Evolutionary conservation across 495 filamentous ascomycete species (phyloP).

Genomic region (Podospora bellae-mahoneyi): DNA sequence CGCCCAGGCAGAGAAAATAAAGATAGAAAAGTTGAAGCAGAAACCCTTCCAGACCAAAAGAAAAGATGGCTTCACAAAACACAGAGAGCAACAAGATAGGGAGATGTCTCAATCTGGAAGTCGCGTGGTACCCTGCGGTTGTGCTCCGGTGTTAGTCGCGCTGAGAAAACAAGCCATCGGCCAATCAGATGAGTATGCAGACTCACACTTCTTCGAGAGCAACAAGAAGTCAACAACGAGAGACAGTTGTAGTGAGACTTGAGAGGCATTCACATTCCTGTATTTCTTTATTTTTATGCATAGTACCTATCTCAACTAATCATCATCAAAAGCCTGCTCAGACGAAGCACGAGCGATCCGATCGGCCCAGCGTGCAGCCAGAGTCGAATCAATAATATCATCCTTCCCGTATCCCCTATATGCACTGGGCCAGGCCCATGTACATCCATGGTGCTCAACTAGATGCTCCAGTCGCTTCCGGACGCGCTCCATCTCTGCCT

Average conservation of each 20-base stretch:
- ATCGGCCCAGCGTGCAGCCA: constrained; percentile 13
- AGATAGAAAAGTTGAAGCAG: not conserved
- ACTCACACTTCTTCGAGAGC: too few species aligned
- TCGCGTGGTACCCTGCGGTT: not conserved
- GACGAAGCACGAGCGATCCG: not conserved
- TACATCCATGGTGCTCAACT: constrained; percentile 17
- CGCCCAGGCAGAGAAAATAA: not conserved
- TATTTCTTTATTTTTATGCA: constrained; percentile 3
- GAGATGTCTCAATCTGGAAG: not conserved
- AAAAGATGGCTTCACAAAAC: not conserved
- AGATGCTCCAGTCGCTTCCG: constrained; percentile 24
- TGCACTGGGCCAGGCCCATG: constrained; percentile 25
- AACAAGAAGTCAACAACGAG: too few species aligned
- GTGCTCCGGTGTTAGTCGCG: not conserved
- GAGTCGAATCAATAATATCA: constrained; percentile 12
- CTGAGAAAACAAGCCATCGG: not conserved
- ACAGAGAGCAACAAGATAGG: not conserved
- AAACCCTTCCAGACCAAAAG: not conserved
- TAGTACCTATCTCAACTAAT: not conserved
- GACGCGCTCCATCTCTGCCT: constrained; percentile 26
- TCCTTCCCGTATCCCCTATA: not conserved
- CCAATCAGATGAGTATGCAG: not conserved
- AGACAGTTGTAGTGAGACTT: too few species aligned
- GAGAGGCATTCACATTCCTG: too few species aligned
- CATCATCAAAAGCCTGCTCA: not conserved